Base-by-base conservation (phyloP, 495 filamentous ascomycete species). In the Delitschia confertaspora region DNA sequence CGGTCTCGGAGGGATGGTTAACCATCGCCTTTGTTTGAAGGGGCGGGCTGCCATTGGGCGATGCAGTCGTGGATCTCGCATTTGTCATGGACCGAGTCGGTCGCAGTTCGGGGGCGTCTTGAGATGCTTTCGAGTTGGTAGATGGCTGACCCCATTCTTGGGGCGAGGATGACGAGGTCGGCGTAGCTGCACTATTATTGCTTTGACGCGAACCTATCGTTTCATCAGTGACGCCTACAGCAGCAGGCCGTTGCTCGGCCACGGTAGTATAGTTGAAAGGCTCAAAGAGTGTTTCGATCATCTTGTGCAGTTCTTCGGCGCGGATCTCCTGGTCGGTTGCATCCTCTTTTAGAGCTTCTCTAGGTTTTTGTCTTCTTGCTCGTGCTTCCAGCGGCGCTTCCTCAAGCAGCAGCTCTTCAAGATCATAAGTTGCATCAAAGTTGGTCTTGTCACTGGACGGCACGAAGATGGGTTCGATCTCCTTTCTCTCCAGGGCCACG, bases 371-470 rank as follows among this genome's bases (percentile, higher is more conserved):
- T 53, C 88, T 74, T 48, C 91, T 77, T 30, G 91, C 85, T 49
- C 91, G 70, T 23, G 93, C 91, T 64, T 98, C 91, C 4, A 98
- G 67, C 9, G 91, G 91, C 19, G 91, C 93, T 61, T 98, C 91
- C 65, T 98, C 93, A 34, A 98, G 65, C 17, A 98, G 65, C 20
- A 98, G 65, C 61, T 98, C 91, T 59, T 98, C 91, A 40, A 98
- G 64, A 64, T 98, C 91, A 59, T 98, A 98, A 1, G 91, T 98
- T 3, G 91, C 91, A 65, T 98, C 91, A 49, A 98, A 98, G 62
- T 98, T 98, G 4, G 93, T 95, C 73, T 98, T 98, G 37, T 98
- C 91, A 35, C 85, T 83, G 0, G 88, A 93, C 4, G 91, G 91
- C 17, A 76, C 71, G 66, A 98, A 98, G 0, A 96, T 77, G 0